Conservation (phyloP, 345 rosid genomes). For the Linum tenue region DNA sequence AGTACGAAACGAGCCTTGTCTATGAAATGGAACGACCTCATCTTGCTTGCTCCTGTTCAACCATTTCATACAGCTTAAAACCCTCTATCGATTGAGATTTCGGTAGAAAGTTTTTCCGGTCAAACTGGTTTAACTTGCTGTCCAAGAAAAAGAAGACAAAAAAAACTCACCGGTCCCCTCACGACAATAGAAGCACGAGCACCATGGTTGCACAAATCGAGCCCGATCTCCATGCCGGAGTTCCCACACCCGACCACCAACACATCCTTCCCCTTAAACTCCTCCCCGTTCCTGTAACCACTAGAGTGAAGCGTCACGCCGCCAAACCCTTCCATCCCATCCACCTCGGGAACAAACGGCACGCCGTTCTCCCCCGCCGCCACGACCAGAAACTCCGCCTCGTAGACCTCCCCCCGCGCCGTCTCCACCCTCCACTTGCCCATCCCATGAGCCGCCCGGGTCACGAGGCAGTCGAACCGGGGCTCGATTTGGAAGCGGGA, state of each 20-base stretch:
- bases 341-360: conserved; percentile 45
- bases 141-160: too few species aligned
- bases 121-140: too few species aligned
- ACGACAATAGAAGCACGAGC: conserved; percentile 68
- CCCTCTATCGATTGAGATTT: too few species aligned
- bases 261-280: conserved; percentile 40
- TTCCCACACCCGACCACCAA: conserved; percentile 93
- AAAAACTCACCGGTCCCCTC: conserved; percentile 56
- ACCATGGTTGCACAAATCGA: conserved; percentile 70
- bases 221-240: conserved; percentile 86
- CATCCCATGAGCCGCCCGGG: conserved; percentile 35
- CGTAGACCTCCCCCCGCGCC: conserved; percentile 35
- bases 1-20: too few species aligned
- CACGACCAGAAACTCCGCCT: conserved; percentile 57
- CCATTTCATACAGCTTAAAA: too few species aligned
- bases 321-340: conserved; percentile 43
- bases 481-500: conserved; percentile 38
- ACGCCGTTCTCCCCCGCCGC: conserved; percentile 86
- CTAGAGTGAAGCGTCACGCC: conserved; percentile 59
- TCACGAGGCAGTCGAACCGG: conserved; percentile 38
- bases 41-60: too few species aligned
- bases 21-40: too few species aligned
- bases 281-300: conserved; percentile 43
- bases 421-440: conserved; percentile 49
- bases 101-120: too few species aligned